Conservation (phyloP, 306 rosid species). For the Cyamopsis tetragonoloba region DNA sequence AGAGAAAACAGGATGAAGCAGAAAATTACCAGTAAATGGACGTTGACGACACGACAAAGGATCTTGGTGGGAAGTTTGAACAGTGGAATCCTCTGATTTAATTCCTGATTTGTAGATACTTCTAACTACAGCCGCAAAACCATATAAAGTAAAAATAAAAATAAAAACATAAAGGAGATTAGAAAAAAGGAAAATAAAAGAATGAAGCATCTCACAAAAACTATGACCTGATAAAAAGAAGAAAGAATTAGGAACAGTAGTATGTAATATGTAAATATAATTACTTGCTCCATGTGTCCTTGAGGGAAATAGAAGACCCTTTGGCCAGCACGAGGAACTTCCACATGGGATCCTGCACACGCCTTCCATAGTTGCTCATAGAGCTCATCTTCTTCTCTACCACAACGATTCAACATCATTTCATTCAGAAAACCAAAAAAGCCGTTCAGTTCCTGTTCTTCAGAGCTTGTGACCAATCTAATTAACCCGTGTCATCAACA, state of each 20-base stretch:
- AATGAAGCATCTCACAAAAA: too few relatives aligned
- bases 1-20: neutral
- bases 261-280: neutral
- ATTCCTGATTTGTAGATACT: conserved; percentile 78
- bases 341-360: conserved; percentile 84
- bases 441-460: neutral
- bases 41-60: conserved; percentile 62
- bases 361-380: conserved; percentile 76
- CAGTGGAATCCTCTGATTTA: conserved; percentile 62
- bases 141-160: neutral
- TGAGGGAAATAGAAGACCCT: conserved; percentile 81
- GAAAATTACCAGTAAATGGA: conserved; percentile 57
- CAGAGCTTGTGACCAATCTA: neutral
- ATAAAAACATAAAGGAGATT: neutral
- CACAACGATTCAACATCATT: conserved; percentile 4
- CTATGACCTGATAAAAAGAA: neutral
- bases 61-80: conserved; percentile 74
- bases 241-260: neutral
- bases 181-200: neutral
- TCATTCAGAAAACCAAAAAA: neutral
- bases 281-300: conserved; percentile 86
- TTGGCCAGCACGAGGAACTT: conserved; percentile 52
- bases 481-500: neutral
- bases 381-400: conserved; percentile 36
- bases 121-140: conserved; percentile 50